Percentiles rank a stretch among this genome's conserved stretches.
Evolutionary conservation across 345 rosid species (phyloP).

Genomic region (Hypericum perforatum): DNA sequence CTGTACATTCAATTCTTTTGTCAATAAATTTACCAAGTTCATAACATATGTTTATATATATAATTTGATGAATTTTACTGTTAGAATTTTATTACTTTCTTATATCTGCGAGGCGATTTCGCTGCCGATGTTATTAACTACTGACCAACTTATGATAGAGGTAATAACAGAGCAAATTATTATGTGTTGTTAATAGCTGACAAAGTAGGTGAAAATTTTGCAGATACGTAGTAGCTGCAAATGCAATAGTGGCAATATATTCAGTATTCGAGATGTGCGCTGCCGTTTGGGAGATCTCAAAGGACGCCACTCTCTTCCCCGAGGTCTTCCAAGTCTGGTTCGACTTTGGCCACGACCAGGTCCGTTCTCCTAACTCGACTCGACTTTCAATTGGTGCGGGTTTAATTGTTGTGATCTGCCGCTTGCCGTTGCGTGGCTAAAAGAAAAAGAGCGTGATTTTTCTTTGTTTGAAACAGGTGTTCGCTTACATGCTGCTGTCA

Average conservation of each 20-base stretch:
- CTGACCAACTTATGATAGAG: too few species aligned
- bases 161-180: too few species aligned
- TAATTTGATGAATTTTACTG: too few species aligned
- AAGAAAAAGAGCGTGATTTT: neutral
- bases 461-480: slow-evolving; percentile 36
- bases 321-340: slow-evolving; percentile 88
- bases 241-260: slow-evolving; percentile 76
- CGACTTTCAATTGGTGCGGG: neutral
- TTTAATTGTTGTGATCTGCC: neutral
- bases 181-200: neutral
- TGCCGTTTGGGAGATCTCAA: slow-evolving; percentile 80
- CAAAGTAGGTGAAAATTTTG: slow-evolving; percentile 1
- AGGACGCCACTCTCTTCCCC: slow-evolving; percentile 64
- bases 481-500: slow-evolving; percentile 71
- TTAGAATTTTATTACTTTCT: too few species aligned
- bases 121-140: too few species aligned
- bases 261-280: slow-evolving; percentile 67
- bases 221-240: slow-evolving; percentile 72
- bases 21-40: too few species aligned
- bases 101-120: too few species aligned
- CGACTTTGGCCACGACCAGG: slow-evolving; percentile 99
- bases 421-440: neutral
- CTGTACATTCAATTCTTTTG: too few species aligned
- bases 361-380: neutral
- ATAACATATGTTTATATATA: too few species aligned